phyloP scores from a whole-genome alignment of 2,329 filamentous ascomycete genomes.

The Fusarium drepaniforme region DNA sequence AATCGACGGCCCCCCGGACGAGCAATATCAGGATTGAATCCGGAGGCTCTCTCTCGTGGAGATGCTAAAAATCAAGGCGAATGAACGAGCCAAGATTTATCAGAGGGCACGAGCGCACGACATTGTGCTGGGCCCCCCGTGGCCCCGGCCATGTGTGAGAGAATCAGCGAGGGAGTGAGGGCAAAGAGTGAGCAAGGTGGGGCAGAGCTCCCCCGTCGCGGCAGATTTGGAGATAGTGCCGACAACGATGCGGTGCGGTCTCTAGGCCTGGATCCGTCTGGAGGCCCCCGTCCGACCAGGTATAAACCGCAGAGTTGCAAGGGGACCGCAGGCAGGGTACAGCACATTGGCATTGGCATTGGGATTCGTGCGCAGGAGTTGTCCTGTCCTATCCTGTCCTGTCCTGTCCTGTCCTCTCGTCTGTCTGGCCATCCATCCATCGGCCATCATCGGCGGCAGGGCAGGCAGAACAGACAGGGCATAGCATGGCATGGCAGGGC shows the following conservation, averaged over 20 bases:
- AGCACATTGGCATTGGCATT: conserved; percentile 17
- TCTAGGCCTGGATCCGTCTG: conserved; percentile 39
- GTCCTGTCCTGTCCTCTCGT: background rate
- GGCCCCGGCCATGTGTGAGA: conserved; percentile 44
- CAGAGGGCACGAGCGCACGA: conserved; percentile 46
- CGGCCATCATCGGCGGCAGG: background rate
- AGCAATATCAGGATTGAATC: conserved; percentile 40
- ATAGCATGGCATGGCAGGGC: background rate
- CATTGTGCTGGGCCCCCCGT: conserved; percentile 46
- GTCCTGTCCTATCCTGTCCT: conserved; percentile 3
- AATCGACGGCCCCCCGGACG: conserved; percentile 36
- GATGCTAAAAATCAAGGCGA: conserved; percentile 43
- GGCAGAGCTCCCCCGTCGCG: conserved; percentile 43
- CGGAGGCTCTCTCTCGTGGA: conserved; percentile 41
- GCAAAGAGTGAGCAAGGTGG: conserved; percentile 43
- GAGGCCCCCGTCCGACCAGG: conserved; percentile 34
- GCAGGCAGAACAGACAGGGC: background rate
- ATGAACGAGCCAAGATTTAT: conserved; percentile 47
- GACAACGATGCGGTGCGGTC: conserved; percentile 42
- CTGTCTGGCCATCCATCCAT: conserved; percentile 7
- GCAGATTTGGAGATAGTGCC: conserved; percentile 48
- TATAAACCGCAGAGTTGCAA: conserved; percentile 35
- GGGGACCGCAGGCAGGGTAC: conserved; percentile 35
- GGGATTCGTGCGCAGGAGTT: conserved; percentile 20
- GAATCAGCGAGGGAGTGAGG: conserved; percentile 43